A percentile compares a stretch with the other conserved stretches of the same genome.
These are phyloP conservation scores for Rugonectria rugulosa DNA, from an alignment of 2,329 filamentous ascomycete genomes.

Conservation along the genomic window DNA sequence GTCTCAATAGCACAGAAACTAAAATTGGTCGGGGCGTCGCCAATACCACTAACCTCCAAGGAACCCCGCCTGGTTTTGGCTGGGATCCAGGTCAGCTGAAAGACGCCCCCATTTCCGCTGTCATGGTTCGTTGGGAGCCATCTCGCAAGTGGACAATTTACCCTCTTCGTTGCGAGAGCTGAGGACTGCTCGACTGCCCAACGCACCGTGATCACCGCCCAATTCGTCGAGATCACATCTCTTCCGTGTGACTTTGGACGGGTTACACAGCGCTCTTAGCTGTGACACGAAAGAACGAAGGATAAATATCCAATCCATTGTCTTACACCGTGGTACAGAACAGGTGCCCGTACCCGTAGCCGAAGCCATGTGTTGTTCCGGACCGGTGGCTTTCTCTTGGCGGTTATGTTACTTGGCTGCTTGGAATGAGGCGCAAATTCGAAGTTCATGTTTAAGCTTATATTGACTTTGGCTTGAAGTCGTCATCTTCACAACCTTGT, in stretches of 20 bases:
- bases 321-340: slow-evolving; percentile 2
- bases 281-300: slow-evolving; percentile 23
- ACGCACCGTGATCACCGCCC: too few species aligned
- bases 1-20: slow-evolving; percentile 27
- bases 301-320: slow-evolving; percentile 23
- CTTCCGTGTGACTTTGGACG: slow-evolving; percentile 20
- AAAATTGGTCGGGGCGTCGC: slow-evolving; percentile 31
- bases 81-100: slow-evolving; percentile 18
- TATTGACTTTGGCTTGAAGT: slow-evolving; percentile 29
- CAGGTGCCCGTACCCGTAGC: slow-evolving; percentile 29
- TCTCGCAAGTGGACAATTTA: slow-evolving; percentile 4
- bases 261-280: slow-evolving; percentile 26
- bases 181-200: not conserved
- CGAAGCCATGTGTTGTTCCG: slow-evolving; percentile 23
- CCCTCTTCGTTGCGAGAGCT: slow-evolving; percentile 8
- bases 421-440: slow-evolving; percentile 15
- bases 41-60: slow-evolving; percentile 16
- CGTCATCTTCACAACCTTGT: slow-evolving; percentile 4
- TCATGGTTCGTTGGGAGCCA: not conserved
- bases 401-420: slow-evolving; percentile 22
- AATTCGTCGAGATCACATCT: slow-evolving; percentile 1
- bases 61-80: slow-evolving; percentile 25
- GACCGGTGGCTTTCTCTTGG: not conserved
- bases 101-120: slow-evolving; percentile 10
- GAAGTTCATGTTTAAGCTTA: slow-evolving; percentile 37